phyloP scores from a whole-genome alignment of 139 green algal genomes.

The Coccomyxa sp. region DNA sequence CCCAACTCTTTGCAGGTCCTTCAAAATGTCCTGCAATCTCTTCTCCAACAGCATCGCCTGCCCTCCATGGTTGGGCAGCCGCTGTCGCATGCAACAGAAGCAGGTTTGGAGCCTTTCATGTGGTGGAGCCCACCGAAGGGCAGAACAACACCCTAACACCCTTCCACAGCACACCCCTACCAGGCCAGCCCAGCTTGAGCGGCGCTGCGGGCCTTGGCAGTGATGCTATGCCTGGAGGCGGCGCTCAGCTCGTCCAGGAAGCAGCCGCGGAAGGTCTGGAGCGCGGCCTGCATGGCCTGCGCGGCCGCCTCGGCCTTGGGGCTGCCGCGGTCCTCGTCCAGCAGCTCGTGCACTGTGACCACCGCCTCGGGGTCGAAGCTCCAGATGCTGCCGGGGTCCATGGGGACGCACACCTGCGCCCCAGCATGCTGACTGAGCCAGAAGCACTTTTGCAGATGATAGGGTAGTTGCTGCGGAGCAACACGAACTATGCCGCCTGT shows the following conservation, averaged over 20 bases:
- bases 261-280: slow-evolving; percentile 31
- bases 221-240: background rate
- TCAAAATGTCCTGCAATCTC: no score
- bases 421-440: background rate
- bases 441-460: no score
- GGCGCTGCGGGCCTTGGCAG: slow-evolving; percentile 1
- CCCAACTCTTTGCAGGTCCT: no score
- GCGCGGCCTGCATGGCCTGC: slow-evolving; percentile 26
- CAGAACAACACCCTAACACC: no score
- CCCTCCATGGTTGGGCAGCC: no score
- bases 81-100: no score
- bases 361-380: slow-evolving; percentile 87
- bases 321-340: slow-evolving; percentile 50
- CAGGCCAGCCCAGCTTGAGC: background rate
- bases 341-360: slow-evolving; percentile 66
- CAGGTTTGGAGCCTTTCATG: no score
- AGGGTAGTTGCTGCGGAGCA: background rate
- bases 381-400: slow-evolving; percentile 67
- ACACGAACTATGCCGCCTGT: background rate
- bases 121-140: no score
- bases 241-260: slow-evolving; percentile 38
- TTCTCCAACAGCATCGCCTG: no score
- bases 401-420: slow-evolving; percentile 86
- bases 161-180: no score
- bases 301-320: slow-evolving; percentile 27